Evolutionary conservation across 1,139 yeast genomes (phyloP).

Genomic region (Diutina mesorugosa): DNA sequence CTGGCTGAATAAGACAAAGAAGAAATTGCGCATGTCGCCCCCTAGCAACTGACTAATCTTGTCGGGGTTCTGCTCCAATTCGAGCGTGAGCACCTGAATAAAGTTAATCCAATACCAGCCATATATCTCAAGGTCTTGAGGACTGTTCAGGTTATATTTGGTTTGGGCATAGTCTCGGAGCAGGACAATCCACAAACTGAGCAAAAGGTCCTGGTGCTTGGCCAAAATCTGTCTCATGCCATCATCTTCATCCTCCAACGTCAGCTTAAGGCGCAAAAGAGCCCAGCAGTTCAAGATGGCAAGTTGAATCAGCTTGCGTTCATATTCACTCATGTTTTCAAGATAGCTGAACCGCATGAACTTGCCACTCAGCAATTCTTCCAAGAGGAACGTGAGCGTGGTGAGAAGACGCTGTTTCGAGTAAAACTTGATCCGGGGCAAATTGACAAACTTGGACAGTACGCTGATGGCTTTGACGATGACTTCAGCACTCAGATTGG

Average conservation of each 20-base stretch:
- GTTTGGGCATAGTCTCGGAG: constrained; percentile 63
- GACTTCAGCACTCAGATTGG: constrained; percentile 56
- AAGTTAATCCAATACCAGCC: constrained; percentile 68
- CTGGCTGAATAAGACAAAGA: constrained; percentile 72
- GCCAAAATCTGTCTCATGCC: constrained; percentile 32
- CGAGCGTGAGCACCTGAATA: constrained; percentile 62
- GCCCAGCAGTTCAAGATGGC: constrained; percentile 89
- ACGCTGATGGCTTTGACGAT: constrained; percentile 72
- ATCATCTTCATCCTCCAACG: constrained; percentile 14
- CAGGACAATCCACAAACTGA: constrained; percentile 70
- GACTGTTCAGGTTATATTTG: constrained; percentile 37
- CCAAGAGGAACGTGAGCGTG: constrained; percentile 55
- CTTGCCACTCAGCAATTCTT: constrained; percentile 39
- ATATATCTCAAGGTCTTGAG: constrained; percentile 44
- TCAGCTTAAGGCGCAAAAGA: constrained; percentile 41
- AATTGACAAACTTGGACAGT: constrained; percentile 59
- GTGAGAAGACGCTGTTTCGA: constrained; percentile 51
- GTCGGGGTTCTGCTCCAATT: constrained; percentile 39
- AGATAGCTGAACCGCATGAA: constrained; percentile 29
- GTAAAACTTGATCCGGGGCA: constrained; percentile 32
- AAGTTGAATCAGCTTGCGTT: constrained; percentile 53
- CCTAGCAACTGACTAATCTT: constrained; percentile 31
- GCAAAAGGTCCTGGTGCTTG: constrained; percentile 46
- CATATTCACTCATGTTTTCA: constrained; percentile 34
- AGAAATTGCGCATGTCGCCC: constrained; percentile 62